Percentiles rank a stretch among this genome's conserved stretches.
Evolutionary conservation across 192 early-diverging fungal species (phyloP).

Genomic region (Backusella psychrophila): DNA sequence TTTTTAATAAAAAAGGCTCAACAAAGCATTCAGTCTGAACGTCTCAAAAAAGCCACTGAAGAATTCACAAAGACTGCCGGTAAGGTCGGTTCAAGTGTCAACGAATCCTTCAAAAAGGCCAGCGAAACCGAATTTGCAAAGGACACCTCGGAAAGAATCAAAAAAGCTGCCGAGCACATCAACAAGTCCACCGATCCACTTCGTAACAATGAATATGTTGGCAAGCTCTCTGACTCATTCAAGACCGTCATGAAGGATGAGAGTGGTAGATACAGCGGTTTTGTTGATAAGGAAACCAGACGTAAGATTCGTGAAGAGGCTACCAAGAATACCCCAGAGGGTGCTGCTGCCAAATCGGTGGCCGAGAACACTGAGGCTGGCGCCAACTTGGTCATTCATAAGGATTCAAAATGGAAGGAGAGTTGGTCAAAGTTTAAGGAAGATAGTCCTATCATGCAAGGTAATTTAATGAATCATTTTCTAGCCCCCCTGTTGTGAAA

Average conservation of each 20-base stretch:
- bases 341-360: conserved; percentile 20
- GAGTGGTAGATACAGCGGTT: conserved; percentile 70
- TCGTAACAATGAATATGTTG: conserved; percentile 44
- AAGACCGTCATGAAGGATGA: conserved; percentile 71
- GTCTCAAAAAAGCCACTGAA: conserved; percentile 59
- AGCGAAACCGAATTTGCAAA: conserved; percentile 77
- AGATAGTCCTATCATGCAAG: conserved; percentile 80
- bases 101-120: conserved; percentile 64
- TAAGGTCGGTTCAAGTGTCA: conserved; percentile 61
- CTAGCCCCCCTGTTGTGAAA: neutral
- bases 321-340: conserved; percentile 8
- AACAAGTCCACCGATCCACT: conserved; percentile 37
- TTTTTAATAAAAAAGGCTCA: conserved; percentile 16
- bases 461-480: conserved; percentile 15
- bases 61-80: conserved; percentile 70
- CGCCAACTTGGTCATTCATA: conserved; percentile 77
- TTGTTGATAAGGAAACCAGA: conserved; percentile 73
- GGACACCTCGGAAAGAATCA: conserved; percentile 69
- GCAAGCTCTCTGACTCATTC: conserved; percentile 60
- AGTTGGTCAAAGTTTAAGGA: conserved; percentile 94
- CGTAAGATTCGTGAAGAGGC: conserved; percentile 52
- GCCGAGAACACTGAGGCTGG: conserved; percentile 57
- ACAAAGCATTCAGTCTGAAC: conserved; percentile 43
- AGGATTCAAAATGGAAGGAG: conserved; percentile 84
- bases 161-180: conserved; percentile 33